phyloP scores from a whole-genome alignment of 2,329 filamentous ascomycete species.

The Cucurbitaria berberidis region DNA sequence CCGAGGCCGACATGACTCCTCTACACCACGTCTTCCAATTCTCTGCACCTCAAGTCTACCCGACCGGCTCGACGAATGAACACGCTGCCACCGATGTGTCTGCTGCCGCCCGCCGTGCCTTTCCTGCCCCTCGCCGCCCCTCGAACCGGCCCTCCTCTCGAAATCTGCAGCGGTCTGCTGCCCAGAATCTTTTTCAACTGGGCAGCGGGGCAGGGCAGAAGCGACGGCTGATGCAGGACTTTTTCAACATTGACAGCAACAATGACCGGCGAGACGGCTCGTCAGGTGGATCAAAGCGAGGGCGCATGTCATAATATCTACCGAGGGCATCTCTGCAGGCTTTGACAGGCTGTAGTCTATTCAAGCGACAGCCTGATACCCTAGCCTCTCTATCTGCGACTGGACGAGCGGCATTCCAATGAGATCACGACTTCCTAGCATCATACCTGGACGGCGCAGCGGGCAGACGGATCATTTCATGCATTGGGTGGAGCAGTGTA shows the following conservation, averaged over 20 bases:
- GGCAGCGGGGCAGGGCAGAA: constrained; percentile 73
- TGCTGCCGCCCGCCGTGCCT: constrained; percentile 40
- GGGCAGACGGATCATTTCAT: constrained; percentile 21
- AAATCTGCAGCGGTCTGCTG: constrained; percentile 39
- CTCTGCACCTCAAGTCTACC: constrained; percentile 67
- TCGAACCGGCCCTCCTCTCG: constrained; percentile 45
- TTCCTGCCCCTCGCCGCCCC: constrained; percentile 41
- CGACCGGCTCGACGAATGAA: constrained; percentile 51
- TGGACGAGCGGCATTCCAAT: constrained; percentile 7
- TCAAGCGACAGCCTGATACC: not conserved
- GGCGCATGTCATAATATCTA: constrained; percentile 41
- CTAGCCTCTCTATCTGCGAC: not conserved
- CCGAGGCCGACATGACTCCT: constrained; percentile 35
- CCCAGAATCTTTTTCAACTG: constrained; percentile 53
- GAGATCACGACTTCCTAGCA: constrained; percentile 25
- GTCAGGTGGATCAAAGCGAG: constrained; percentile 48
- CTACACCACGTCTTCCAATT: constrained; percentile 67
- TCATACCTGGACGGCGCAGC: constrained; percentile 27
- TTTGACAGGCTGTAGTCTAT: not conserved
- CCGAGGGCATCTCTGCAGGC: not conserved
- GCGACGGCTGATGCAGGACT: constrained; percentile 73
- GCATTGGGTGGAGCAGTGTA: constrained; percentile 32
- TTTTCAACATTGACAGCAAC: constrained; percentile 73
- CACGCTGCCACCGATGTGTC: constrained; percentile 29
- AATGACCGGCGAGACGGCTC: constrained; percentile 63